Base-by-base conservation (phyloP, 495 filamentous ascomycete genomes). In the Jackrogersella multiformis region DNA sequence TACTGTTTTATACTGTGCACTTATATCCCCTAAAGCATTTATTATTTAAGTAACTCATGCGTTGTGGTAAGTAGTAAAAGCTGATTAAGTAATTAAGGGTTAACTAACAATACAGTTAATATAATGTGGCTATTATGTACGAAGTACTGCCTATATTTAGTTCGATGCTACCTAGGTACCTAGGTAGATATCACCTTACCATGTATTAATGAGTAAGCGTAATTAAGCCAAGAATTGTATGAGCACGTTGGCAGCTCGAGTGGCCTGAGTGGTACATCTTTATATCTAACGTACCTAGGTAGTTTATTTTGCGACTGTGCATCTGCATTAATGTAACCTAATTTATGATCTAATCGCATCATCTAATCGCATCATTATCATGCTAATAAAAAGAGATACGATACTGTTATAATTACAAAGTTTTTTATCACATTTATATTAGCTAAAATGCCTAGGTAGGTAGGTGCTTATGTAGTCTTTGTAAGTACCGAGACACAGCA, bases 291-390 rank as follows among this genome's bases (percentile, higher is more conserved):
- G 23, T 16, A 34, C 23, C 49, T 23, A 23, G 10, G 16, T 12
- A 28, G 24, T 53, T 53, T 49, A 30, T 49, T 49, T 26, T 48
- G 44, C 21, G 26, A 4, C 13, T 52, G 5, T 32, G 41, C 32
- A 24, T 6, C n/a, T 39, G 20, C 20, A 30, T 41, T 41, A 1
- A 26, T 15, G 24, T 7, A 56, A 5, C 36, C 44, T 26, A 13
- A 9, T 8, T 20, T n/a, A n/a, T n/a, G n/a, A n/a, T n/a, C n/a
- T n/a, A n/a, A n/a, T n/a, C n/a, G n/a, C n/a, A 49, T 56, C 8
- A 46, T 18, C 4, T 23, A 54, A 55, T 60, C 55, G 16, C 63
- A 66, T 66, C 63, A 60, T 55, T 18, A 16, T 55, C 39, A 39
- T 18, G 34, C 30, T 23, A 12, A 42, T 20, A 28, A 26, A 41